Conservation (phyloP, 2,329 filamentous ascomycete species). For the Zarea fungicola region DNA sequence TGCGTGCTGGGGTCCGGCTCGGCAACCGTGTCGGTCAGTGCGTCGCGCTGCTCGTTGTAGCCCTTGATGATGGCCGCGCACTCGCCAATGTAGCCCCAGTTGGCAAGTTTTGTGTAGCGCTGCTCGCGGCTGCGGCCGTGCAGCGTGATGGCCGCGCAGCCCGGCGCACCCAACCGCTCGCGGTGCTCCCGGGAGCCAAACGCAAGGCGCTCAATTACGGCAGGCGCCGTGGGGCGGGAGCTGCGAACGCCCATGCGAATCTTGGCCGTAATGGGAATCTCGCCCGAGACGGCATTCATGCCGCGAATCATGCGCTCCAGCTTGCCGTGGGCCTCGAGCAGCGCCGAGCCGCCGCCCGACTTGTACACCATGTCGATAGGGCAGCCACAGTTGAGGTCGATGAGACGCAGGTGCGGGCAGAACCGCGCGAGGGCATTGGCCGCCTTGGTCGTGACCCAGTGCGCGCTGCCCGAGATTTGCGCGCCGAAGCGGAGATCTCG, state of each 20-base stretch:
- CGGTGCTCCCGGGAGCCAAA: conserved; percentile 71
- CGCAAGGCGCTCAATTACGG: conserved; percentile 75
- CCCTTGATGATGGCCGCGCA: conserved; percentile 78
- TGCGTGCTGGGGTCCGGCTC: conserved; percentile 73
- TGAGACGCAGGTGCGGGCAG: conserved; percentile 78
- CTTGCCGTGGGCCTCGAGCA: conserved; percentile 84
- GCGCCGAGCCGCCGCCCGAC: conserved; percentile 79
- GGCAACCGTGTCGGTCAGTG: conserved; percentile 66
- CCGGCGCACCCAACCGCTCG: conserved; percentile 66
- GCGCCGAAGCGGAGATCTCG: conserved; percentile 85
- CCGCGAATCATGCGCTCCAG: conserved; percentile 91
- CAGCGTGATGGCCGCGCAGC: conserved; percentile 90
- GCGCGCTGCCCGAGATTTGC: conserved; percentile 88
- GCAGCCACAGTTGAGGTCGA: conserved; percentile 96
- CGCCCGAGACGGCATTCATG: conserved; percentile 89
- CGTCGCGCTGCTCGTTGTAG: conserved; percentile 65
- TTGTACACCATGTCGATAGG: conserved; percentile 93
- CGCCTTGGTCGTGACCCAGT: conserved; percentile 83
- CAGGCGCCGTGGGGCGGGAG: conserved; percentile 70
- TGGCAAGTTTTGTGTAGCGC: conserved; percentile 84
- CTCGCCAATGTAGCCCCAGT: conserved; percentile 92
- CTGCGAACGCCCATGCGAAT: conserved; percentile 88
- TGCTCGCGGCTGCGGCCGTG: conserved; percentile 93
- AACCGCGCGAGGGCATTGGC: conserved; percentile 73
- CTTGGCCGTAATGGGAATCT: conserved; percentile 90